These are phyloP conservation scores for Pneumocystis canis DNA, from an alignment of 1,139 yeast genomes.

Conservation along the genomic window DNA sequence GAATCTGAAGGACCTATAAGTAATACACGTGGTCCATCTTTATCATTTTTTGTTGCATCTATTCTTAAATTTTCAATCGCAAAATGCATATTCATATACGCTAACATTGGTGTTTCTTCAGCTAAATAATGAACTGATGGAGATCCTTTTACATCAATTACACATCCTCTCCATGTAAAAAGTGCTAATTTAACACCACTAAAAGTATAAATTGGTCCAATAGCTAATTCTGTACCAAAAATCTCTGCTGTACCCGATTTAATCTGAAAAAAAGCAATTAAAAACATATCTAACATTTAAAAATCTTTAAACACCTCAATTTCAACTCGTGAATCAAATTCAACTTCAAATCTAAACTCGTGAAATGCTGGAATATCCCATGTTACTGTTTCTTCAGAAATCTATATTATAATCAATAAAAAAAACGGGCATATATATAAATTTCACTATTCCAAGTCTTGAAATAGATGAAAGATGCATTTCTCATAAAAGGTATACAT, in stretches of 20 bases:
- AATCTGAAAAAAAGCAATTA: slow-evolving; percentile 1
- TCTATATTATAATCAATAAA: not conserved
- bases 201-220: slow-evolving; percentile 48
- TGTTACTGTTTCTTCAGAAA: not conserved
- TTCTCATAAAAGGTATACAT: not conserved
- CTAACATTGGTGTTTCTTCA: slow-evolving; percentile 54
- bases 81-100: slow-evolving; percentile 57
- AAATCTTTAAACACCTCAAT: slow-evolving; percentile 30
- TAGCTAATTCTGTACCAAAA: slow-evolving; percentile 82
- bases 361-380: slow-evolving; percentile 2
- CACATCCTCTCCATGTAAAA: slow-evolving; percentile 43
- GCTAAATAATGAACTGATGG: slow-evolving; percentile 45
- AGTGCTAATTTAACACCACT: slow-evolving; percentile 45
- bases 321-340: slow-evolving; percentile 40
- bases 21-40: slow-evolving; percentile 44
- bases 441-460: not conserved
- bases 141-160: slow-evolving; percentile 33
- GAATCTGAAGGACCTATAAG: slow-evolving; percentile 56
- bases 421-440: not conserved
- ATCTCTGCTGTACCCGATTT: slow-evolving; percentile 66
- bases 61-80: slow-evolving; percentile 53
- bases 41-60: slow-evolving; percentile 12
- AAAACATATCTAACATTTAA: not conserved
- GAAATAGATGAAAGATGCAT: not conserved
- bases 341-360: slow-evolving; percentile 81